These are phyloP conservation scores for Russula earlei DNA, from an alignment of 768 basidiomycete species.

Conservation along the genomic window DNA sequence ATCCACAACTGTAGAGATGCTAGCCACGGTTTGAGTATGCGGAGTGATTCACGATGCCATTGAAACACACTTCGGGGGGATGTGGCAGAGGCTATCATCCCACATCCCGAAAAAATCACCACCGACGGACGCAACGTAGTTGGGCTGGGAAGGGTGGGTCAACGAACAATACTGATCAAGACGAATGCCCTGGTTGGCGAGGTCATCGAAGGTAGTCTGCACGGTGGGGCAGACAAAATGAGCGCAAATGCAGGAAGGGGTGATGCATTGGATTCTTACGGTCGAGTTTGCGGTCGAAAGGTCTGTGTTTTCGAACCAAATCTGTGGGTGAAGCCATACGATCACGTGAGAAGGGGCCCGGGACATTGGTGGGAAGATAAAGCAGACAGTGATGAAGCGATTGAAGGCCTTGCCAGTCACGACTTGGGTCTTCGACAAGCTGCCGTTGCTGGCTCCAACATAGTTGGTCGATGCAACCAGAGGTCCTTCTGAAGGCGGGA, in stretches of 20 bases:
- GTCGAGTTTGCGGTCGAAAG: slow-evolving; percentile 28
- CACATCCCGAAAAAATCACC: slow-evolving; percentile 47
- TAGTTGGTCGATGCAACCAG: slow-evolving; percentile 30
- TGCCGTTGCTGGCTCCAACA: slow-evolving; percentile 33
- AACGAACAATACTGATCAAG: slow-evolving; percentile 36
- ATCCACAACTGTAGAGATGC: slow-evolving; percentile 47
- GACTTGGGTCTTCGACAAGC: slow-evolving; percentile 31
- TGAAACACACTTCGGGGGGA: slow-evolving; percentile 21
- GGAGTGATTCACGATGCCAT: background rate
- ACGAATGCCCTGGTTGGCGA: slow-evolving; percentile 43
- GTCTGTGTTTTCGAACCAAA: slow-evolving; percentile 60
- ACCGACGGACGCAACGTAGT: slow-evolving; percentile 41
- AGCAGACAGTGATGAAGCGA: slow-evolving; percentile 31
- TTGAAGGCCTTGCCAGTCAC: slow-evolving; percentile 38
- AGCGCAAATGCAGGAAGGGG: background rate
- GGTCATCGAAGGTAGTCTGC: slow-evolving; percentile 25
- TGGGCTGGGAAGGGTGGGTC: slow-evolving; percentile 56
- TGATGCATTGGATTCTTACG: background rate
- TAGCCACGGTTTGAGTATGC: background rate
- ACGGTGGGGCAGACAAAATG: slow-evolving; percentile 17
- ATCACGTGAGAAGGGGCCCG: background rate
- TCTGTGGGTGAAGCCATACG: no score
- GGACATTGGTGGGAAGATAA: no score
- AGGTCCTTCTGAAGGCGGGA: slow-evolving; percentile 25
- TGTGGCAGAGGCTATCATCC: slow-evolving; percentile 31